Conservation (phyloP, 2,329 filamentous ascomycete genomes). For the Rhinocladiella mackenziei region DNA sequence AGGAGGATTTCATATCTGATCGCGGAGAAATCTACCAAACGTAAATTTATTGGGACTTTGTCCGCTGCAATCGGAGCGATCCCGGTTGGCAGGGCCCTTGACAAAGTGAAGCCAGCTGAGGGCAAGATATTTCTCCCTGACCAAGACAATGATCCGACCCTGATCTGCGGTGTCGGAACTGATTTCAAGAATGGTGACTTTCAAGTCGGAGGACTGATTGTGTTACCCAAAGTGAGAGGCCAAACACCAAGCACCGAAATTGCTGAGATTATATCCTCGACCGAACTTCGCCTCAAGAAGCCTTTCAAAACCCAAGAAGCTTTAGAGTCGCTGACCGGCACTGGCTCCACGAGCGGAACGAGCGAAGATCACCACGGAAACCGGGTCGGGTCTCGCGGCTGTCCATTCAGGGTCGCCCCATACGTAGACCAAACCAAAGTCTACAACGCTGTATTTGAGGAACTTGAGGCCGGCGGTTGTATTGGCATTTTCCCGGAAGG, state of each 20-base stretch:
- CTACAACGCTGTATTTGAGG: slow-evolving; percentile 86
- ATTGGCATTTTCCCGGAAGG: slow-evolving; percentile 97
- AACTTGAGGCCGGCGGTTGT: slow-evolving; percentile 76
- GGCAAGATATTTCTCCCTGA: slow-evolving; percentile 87
- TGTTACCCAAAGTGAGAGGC: slow-evolving; percentile 79
- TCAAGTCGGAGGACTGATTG: slow-evolving; percentile 75
- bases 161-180: slow-evolving; percentile 74
- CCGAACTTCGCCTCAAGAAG: slow-evolving; percentile 82
- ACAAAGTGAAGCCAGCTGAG: slow-evolving; percentile 72
- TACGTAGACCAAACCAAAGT: slow-evolving; percentile 93
- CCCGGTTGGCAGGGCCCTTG: slow-evolving; percentile 88
- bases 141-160: slow-evolving; percentile 74
- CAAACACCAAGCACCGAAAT: slow-evolving; percentile 79
- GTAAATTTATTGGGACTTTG: slow-evolving; percentile 81
- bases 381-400: slow-evolving; percentile 56
- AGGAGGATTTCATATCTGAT: slow-evolving; percentile 90
- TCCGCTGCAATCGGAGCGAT: slow-evolving; percentile 83
- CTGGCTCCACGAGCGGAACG: slow-evolving; percentile 38
- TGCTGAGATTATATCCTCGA: slow-evolving; percentile 69
- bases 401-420: slow-evolving; percentile 80
- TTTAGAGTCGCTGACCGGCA: slow-evolving; percentile 75
- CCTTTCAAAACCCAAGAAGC: slow-evolving; percentile 75
- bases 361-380: neutral
- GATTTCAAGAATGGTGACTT: slow-evolving; percentile 71
- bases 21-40: slow-evolving; percentile 89